Base-by-base conservation (phyloP, 192 early-diverging fungal species). In the Umbelopsis ramanniana region DNA sequence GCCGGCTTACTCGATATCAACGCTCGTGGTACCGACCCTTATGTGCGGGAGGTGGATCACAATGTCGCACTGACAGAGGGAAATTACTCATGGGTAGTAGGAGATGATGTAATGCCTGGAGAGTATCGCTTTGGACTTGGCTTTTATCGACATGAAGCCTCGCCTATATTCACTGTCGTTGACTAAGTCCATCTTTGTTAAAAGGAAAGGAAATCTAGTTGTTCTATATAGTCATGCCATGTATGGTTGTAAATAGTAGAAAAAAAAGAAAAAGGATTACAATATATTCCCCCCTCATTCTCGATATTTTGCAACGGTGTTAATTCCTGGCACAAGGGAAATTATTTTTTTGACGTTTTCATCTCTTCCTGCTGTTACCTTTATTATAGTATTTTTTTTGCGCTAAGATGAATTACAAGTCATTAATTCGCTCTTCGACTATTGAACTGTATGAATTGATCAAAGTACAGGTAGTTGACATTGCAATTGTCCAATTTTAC, bases 61-160 rank as follows among this genome's bases (percentile, higher is more conserved):
- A 54, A 55, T 22, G 52, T 54, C 48, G 35, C 54, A 33, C 50
- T 71, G 12, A 71, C 52, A 40, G 52, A 63, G 14, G 57, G 43
- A 12, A 71, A 71, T 71, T 71, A 55, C 37, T 54, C 52, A 11
- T 71, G 69, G 69, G 22, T 40, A 23, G 53, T 71, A 15, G 48
- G 23, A 54, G 52, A 71, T 43, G 52, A 71, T 45, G 69, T 71
- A 43, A 24, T 33, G 37, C 35, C 69, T 53, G 69, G 69, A 40
- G 38, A 45, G 9, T 71, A 71, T 24, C 69, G 53, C 38, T 55
- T 71, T 71, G 69, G 69, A 22, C 52, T 71, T 53, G 69, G 69
- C 37, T 70, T 70, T 70, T 70, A 54, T 21, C 38, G 33, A 23
- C 69, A 70, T 23, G 69, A 70, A 47, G 53, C 52, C 7, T 70